These are phyloP conservation scores for Pichia sp. DNA, from an alignment of 1,139 yeast species.

Conservation along the genomic window DNA sequence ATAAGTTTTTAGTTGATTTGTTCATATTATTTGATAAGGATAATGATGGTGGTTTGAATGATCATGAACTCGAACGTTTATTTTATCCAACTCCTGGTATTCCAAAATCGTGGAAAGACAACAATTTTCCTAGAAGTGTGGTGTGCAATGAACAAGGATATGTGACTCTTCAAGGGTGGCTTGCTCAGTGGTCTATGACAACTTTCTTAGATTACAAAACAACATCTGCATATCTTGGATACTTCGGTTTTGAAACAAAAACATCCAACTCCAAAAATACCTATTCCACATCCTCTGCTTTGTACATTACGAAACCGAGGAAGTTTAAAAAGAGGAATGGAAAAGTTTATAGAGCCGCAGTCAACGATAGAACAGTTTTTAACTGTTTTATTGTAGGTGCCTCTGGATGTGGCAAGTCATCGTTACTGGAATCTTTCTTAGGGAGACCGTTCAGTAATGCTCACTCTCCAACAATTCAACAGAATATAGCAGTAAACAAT, in stretches of 20 bases:
- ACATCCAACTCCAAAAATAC: not conserved
- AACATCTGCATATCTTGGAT: conserved; percentile 82
- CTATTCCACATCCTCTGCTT: conserved; percentile 42
- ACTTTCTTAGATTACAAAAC: conserved; percentile 80
- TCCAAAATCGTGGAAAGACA: conserved; percentile 80
- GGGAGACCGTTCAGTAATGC: conserved; percentile 66
- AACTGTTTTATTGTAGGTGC: conserved; percentile 87
- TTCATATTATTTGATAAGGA: conserved; percentile 86
- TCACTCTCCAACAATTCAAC: conserved; percentile 79
- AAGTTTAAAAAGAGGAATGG: conserved; percentile 62
- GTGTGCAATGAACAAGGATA: conserved; percentile 86
- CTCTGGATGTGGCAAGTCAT: conserved; percentile 79
- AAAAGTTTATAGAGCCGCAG: conserved; percentile 58
- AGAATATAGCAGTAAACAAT: conserved; percentile 81
- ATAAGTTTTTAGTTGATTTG: conserved; percentile 82
- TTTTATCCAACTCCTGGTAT: conserved; percentile 91
- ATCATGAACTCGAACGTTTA: conserved; percentile 58
- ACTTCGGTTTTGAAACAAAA: conserved; percentile 70
- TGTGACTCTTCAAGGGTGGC: conserved; percentile 94
- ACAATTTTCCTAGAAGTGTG: conserved; percentile 79
- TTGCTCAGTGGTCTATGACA: conserved; percentile 97
- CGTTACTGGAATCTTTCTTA: conserved; percentile 74
- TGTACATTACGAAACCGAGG: conserved; percentile 79
- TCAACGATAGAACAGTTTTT: conserved; percentile 82
- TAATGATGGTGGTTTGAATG: conserved; percentile 90